Percentiles rank a stretch among this genome's conserved stretches.
Evolutionary conservation across 805 yeast genomes (phyloP).

Genomic region (Groenewaldozyma tartarivorans): DNA sequence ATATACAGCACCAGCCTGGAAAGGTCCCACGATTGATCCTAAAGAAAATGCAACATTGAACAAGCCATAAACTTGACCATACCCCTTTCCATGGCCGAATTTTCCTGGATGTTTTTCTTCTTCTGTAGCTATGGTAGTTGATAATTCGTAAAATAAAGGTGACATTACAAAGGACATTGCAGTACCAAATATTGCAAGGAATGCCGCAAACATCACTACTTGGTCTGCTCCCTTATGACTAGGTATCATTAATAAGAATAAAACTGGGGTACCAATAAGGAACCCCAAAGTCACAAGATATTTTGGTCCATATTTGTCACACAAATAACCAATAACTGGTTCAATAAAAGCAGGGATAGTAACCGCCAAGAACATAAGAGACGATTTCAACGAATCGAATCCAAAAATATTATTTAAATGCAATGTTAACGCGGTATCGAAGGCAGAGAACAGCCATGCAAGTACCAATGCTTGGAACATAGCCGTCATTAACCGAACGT

Average conservation of each 20-base stretch:
- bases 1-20: conserved; percentile 22
- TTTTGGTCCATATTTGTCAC: conserved; percentile 23
- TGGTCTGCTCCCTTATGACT: conserved; percentile 15
- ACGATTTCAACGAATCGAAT: conserved; percentile 23
- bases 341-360: conserved; percentile 23
- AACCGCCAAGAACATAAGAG: conserved; percentile 25
- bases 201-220: conserved; percentile 22
- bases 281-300: conserved; percentile 21
- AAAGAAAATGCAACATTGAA: conserved; percentile 26
- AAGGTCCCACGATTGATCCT: conserved; percentile 27
- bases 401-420: conserved; percentile 22
- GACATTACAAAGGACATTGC: conserved; percentile 17
- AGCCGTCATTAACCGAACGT: conserved; percentile 16
- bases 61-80: conserved; percentile 27
- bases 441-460: conserved; percentile 24
- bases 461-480: conserved; percentile 20
- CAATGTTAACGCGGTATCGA: conserved; percentile 27
- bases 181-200: conserved; percentile 21
- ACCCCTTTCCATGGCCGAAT: conserved; percentile 24
- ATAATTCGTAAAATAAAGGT: conserved; percentile 23
- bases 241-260: conserved; percentile 23
- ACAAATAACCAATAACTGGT: conserved; percentile 21
- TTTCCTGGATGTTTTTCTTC: conserved; percentile 22
- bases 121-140: conserved; percentile 16
- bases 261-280: conserved; percentile 9